Conservation (phyloP, 192 early-diverging fungal species). For the Helicostylum pulchrum region DNA sequence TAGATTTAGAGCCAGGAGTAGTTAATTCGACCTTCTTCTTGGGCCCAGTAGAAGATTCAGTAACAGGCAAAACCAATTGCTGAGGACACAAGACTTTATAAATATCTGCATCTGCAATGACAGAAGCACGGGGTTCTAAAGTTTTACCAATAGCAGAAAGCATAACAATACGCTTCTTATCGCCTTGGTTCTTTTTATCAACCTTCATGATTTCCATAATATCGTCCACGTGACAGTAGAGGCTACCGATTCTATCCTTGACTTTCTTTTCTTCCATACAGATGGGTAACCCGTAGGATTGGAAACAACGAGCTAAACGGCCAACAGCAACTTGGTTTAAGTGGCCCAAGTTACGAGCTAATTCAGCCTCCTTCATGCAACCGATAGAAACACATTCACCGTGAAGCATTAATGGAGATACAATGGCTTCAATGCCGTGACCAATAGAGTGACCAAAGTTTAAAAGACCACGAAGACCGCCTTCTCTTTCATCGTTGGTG, state of each 20-base stretch:
- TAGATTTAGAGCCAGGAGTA: slow-evolving; percentile 94
- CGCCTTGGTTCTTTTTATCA: slow-evolving; percentile 95
- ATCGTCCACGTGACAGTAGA: slow-evolving; percentile 70
- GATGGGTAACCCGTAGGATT: slow-evolving; percentile 86
- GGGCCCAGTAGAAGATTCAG: slow-evolving; percentile 36
- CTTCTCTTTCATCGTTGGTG: slow-evolving; percentile 92
- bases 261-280: slow-evolving; percentile 79
- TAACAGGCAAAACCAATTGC: slow-evolving; percentile 62
- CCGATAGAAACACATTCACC: slow-evolving; percentile 97
- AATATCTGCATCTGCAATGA: slow-evolving; percentile 84
- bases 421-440: slow-evolving; percentile 92
- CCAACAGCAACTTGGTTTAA: slow-evolving; percentile 84
- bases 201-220: slow-evolving; percentile 90
- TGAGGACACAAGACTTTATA: slow-evolving; percentile 77
- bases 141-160: slow-evolving; percentile 82
- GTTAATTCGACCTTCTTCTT: slow-evolving; percentile 55
- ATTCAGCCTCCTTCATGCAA: slow-evolving; percentile 92
- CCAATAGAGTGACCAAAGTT: slow-evolving; percentile 98
- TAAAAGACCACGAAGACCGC: slow-evolving; percentile 88
- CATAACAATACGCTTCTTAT: slow-evolving; percentile 88
- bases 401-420: slow-evolving; percentile 86
- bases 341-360: slow-evolving; percentile 84
- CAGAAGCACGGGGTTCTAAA: slow-evolving; percentile 75
- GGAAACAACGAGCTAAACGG: slow-evolving; percentile 78
- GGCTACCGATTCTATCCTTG: slow-evolving; percentile 54